These are phyloP conservation scores for Apiospora arundinis DNA, from an alignment of 2,329 filamentous ascomycete species.

Conservation along the genomic window DNA sequence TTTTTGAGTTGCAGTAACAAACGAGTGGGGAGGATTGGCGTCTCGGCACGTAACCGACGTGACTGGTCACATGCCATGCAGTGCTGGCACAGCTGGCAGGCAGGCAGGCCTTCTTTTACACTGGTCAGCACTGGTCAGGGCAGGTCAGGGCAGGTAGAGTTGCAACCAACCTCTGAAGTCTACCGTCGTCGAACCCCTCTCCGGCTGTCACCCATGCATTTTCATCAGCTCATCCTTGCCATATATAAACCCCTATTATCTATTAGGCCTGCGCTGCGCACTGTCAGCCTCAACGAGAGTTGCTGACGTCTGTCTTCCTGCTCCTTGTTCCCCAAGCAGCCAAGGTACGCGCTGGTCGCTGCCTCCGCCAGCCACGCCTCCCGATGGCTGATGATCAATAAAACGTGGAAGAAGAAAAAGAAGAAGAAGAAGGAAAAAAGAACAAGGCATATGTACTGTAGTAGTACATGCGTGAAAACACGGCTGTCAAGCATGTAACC, in stretches of 20 bases:
- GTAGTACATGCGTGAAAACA: too few relatives aligned
- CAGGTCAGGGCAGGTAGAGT: background rate
- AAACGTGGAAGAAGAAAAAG: background rate
- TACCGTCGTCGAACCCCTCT: conserved; percentile 4
- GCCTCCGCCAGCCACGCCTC: background rate
- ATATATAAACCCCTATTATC: conserved; percentile 9
- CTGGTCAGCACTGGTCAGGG: too few relatives aligned
- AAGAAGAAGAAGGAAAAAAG: background rate
- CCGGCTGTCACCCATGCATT: conserved; percentile 11
- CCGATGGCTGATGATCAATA: background rate
- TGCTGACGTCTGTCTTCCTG: background rate
- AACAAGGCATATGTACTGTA: background rate
- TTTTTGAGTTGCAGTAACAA: background rate
- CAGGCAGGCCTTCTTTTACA: too few relatives aligned
- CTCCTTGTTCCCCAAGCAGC: too few relatives aligned
- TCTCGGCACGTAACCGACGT: conserved; percentile 15
- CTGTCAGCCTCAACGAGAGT: background rate
- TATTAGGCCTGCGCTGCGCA: background rate
- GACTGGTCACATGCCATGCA: background rate
- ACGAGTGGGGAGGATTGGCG: background rate
- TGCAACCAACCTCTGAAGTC: background rate
- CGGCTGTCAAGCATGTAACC: too few relatives aligned
- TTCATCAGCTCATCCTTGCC: background rate
- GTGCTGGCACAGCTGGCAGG: background rate
- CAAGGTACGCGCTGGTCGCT: background rate